Evolutionary conservation across 768 basidiomycete genomes (phyloP), one percentile per base, ranked within the genome.

Genomic region (Termitomyces eurrhizus): DNA sequence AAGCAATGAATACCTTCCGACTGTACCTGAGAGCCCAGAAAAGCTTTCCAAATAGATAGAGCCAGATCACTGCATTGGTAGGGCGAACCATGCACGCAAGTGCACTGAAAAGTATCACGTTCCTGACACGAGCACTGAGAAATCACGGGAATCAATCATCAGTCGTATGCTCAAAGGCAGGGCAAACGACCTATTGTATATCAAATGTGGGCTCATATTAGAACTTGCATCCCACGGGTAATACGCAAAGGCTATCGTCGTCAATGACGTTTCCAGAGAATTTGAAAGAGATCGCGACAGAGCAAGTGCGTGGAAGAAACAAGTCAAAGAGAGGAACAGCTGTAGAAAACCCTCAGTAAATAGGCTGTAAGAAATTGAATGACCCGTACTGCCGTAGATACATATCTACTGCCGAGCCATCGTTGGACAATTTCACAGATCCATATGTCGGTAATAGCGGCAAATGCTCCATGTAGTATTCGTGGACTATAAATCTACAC

Each of bases 281-380:
- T 98, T 99, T 35, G 93, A 95, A 56, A 98, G 76, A 0, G 95
- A 92, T 39, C 97, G 83, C 4, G 95, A 90, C 29, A 97, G 77
- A 1, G 92, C 83, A 56, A 95, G 79, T 0, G 83, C 85, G 73
- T 98, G 84, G 76, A 98, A 98, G 69, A 96, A 85, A 5, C 92
- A 95, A 1, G 88, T 85, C 54, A 96, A 69, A 32, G 93, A 92
- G 41, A 98, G 70, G 61, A 94, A 79, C 41, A 88, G 73, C 95
- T 98, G 64, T 18, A 49, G 12, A 24, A 16, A 26, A 46, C 46
- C 33, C 58, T 49, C 21, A 46, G 59, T 63, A 29, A 59, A 32
- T 21, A 35, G 16, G 26, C 21, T 16, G 37, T 4, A 58, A 36
- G 11, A 39, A 29, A 48, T 24, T 16, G 21, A 56, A 2, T 18